Percentiles rank a stretch among this genome's conserved stretches.
Conservation (phyloP, 2,329 filamentous ascomycete species). For the Neofusicoccum ribis region DNA sequence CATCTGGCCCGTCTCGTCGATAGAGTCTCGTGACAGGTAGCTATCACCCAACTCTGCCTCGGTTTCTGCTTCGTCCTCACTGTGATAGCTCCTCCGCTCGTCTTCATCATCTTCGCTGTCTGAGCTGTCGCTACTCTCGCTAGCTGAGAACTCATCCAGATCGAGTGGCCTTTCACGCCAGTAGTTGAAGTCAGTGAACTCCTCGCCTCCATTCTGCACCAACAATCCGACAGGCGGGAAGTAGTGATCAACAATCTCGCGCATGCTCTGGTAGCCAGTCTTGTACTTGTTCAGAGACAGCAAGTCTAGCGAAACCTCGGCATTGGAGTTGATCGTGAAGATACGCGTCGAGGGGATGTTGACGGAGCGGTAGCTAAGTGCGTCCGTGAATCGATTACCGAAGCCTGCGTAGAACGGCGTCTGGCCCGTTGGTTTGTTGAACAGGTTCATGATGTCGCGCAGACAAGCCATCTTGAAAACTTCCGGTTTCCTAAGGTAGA, state of each 20-base stretch:
- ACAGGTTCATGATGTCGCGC: slow-evolving; percentile 88
- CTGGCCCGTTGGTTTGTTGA: slow-evolving; percentile 60
- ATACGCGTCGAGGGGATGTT: slow-evolving; percentile 93
- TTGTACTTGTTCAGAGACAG: slow-evolving; percentile 91
- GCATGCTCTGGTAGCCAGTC: slow-evolving; percentile 95
- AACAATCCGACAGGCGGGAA: slow-evolving; percentile 89
- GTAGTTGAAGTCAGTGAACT: slow-evolving; percentile 96
- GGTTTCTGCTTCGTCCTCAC: slow-evolving; percentile 54
- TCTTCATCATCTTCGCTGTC: slow-evolving; percentile 55
- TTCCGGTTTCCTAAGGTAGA: slow-evolving; percentile 94
- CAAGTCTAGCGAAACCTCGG: slow-evolving; percentile 89
- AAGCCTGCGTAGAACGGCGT: slow-evolving; percentile 97
- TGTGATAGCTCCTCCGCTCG: slow-evolving; percentile 42
- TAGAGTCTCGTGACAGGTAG: slow-evolving; percentile 55
- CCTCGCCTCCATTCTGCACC: slow-evolving; percentile 85
- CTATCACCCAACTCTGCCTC: slow-evolving; percentile 56
- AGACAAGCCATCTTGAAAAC: slow-evolving; percentile 99
- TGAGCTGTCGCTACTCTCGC: slow-evolving; percentile 52
- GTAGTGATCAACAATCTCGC: slow-evolving; percentile 96
- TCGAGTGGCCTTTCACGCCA: slow-evolving; percentile 87
- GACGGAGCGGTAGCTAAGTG: slow-evolving; percentile 91
- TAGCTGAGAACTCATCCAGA: slow-evolving; percentile 84
- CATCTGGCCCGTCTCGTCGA: slow-evolving; percentile 47
- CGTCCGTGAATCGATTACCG: slow-evolving; percentile 93
- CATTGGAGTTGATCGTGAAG: slow-evolving; percentile 98